Conservation (phyloP, 23 red algal species). For the Gracilaria domingensis region DNA sequence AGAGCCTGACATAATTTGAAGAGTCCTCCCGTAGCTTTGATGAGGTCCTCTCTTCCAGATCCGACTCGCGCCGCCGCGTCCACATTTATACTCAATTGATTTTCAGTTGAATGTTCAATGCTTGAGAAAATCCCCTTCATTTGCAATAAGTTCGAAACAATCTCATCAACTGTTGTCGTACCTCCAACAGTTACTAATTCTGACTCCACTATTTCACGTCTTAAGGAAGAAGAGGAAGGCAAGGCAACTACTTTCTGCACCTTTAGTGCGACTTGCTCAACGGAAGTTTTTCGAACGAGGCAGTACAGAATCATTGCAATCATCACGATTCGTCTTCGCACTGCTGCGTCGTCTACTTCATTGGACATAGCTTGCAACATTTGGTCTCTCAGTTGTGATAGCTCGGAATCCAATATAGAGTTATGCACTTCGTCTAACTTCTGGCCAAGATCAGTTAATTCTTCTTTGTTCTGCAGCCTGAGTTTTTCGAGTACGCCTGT, state of each 20-base stretch:
- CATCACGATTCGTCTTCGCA: background rate
- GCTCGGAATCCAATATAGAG: background rate
- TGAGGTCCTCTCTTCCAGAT: background rate
- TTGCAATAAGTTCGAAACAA: background rate
- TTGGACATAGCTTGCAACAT: background rate
- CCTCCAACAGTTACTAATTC: background rate
- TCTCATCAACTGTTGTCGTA: background rate
- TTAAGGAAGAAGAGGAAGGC: background rate
- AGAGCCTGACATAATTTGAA: background rate
- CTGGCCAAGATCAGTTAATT: background rate
- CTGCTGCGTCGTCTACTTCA: background rate
- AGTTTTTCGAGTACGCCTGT: background rate
- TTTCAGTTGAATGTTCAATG: background rate
- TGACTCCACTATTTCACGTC: background rate
- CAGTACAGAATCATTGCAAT: background rate
- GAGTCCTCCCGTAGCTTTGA: background rate
- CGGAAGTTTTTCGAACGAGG: background rate
- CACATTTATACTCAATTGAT: background rate
- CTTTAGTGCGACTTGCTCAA: background rate
- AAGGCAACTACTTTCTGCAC: background rate
- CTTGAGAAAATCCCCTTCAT: background rate
- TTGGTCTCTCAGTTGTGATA: background rate
- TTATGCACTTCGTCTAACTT: background rate
- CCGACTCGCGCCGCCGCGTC: background rate
- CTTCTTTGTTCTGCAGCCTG: background rate